Evolutionary conservation across 208 protist species (phyloP).

Genomic region (Lotmaria passim): DNA sequence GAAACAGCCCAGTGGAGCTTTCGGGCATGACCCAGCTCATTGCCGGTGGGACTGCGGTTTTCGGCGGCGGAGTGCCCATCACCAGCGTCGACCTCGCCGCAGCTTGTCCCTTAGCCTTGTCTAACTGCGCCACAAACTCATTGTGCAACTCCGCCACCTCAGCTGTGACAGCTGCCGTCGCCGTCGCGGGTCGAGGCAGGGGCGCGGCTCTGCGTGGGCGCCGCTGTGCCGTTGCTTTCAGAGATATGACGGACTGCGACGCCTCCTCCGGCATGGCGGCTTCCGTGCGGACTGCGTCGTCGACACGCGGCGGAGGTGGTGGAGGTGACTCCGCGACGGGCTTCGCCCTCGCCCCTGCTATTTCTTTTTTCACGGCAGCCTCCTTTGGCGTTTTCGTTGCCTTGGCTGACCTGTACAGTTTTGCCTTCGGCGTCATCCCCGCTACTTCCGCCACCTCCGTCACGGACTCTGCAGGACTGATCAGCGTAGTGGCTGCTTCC

Average conservation of each 20-base stretch:
- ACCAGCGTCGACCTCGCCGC: not conserved
- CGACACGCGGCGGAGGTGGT: too few species aligned
- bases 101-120: constrained; percentile 27
- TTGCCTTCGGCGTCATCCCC: too few species aligned
- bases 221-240: not conserved
- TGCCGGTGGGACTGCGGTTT: not conserved
- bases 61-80: not conserved
- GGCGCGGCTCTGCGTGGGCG: not conserved
- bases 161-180: not conserved
- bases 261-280: not conserved
- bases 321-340: too few species aligned
- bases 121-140: constrained; percentile 30
- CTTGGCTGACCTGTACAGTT: too few species aligned
- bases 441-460: too few species aligned
- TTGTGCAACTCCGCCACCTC: constrained; percentile 25
- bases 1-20: constrained; percentile 36
- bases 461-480: too few species aligned
- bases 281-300: too few species aligned
- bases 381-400: too few species aligned
- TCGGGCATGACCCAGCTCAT: constrained; percentile 28
- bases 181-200: not conserved
- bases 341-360: too few species aligned
- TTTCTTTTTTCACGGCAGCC: too few species aligned
- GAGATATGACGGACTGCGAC: not conserved
- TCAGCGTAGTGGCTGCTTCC: not conserved